Conservation (phyloP, 2,329 filamentous ascomycete genomes). For the Aspergillus novoparasiticus region DNA sequence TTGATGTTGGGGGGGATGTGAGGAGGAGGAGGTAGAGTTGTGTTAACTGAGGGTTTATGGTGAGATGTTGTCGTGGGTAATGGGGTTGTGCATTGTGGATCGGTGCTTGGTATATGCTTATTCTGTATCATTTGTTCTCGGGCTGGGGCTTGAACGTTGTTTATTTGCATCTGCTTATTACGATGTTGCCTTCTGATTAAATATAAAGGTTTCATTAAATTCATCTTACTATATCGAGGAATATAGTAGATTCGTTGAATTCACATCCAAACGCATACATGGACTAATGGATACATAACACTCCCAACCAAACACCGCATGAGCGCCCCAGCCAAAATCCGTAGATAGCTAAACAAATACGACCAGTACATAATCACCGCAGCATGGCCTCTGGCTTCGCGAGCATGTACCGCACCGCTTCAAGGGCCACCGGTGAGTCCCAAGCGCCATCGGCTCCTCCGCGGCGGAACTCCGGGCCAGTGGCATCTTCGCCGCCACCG, state of each 20-base stretch:
- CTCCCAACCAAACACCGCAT: constrained; percentile 22
- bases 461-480: constrained; percentile 47
- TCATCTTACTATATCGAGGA: not conserved
- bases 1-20: constrained; percentile 77
- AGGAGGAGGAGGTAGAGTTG: constrained; percentile 38
- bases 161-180: not conserved
- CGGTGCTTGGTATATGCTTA: not conserved
- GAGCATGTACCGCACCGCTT: constrained; percentile 64
- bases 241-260: not conserved
- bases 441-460: constrained; percentile 63
- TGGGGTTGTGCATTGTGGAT: not conserved
- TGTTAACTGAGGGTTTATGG: not conserved
- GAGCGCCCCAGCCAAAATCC: constrained; percentile 26
- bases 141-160: not conserved
- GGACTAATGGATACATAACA: constrained; percentile 6
- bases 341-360: not conserved
- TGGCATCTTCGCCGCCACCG: constrained; percentile 57
- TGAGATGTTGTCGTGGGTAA: not conserved
- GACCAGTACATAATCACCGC: constrained; percentile 14
- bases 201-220: not conserved
- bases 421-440: constrained; percentile 62
- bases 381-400: constrained; percentile 48
- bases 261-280: not conserved
- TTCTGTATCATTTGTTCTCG: not conserved
- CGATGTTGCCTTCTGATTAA: not conserved